Conservation (phyloP, 2,329 filamentous ascomycete genomes). For the Ceratocystis harringtonii region DNA sequence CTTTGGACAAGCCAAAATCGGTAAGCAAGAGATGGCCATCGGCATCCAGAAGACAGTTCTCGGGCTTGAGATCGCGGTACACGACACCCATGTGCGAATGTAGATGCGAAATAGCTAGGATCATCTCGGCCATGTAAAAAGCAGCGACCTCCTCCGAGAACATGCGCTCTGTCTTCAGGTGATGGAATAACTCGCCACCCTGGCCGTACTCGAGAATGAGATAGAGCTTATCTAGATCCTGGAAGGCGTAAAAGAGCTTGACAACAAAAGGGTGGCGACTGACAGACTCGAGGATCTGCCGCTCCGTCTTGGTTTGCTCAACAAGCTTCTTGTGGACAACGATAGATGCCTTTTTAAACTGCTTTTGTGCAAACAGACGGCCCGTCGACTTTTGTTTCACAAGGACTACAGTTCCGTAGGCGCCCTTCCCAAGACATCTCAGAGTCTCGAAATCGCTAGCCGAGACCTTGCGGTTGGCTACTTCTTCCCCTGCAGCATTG, state of each 20-base stretch:
- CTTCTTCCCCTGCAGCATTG: conserved; percentile 20
- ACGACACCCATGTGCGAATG: conserved; percentile 86
- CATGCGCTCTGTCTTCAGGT: conserved; percentile 86
- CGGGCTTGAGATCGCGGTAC: conserved; percentile 92
- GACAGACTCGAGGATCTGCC: conserved; percentile 85
- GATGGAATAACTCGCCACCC: conserved; percentile 93
- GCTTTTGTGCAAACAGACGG: conserved; percentile 89
- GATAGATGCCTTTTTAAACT: conserved; percentile 92
- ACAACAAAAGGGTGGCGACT: conserved; percentile 96
- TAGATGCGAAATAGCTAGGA: conserved; percentile 82
- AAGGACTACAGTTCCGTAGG: conserved; percentile 85
- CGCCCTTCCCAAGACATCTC: conserved; percentile 87
- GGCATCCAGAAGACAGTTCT: conserved; percentile 86
- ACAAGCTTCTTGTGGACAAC: conserved; percentile 91
- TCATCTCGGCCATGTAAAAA: conserved; percentile 98
- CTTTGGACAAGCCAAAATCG: conserved; percentile 94
- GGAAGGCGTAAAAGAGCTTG: conserved; percentile 95
- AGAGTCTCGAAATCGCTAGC: conserved; percentile 80
- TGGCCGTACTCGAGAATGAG: conserved; percentile 95
- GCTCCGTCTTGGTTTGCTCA: conserved; percentile 95
- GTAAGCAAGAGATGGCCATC: conserved; percentile 88
- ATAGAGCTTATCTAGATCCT: conserved; percentile 95
- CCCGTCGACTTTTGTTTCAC: conserved; percentile 83
- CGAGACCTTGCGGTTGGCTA: conserved; percentile 60
- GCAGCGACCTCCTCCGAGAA: conserved; percentile 78